Evolutionary conservation across 805 yeast genomes (phyloP), one percentile per base, ranked within the genome.

Genomic region (Clavispora vitiphila): DNA sequence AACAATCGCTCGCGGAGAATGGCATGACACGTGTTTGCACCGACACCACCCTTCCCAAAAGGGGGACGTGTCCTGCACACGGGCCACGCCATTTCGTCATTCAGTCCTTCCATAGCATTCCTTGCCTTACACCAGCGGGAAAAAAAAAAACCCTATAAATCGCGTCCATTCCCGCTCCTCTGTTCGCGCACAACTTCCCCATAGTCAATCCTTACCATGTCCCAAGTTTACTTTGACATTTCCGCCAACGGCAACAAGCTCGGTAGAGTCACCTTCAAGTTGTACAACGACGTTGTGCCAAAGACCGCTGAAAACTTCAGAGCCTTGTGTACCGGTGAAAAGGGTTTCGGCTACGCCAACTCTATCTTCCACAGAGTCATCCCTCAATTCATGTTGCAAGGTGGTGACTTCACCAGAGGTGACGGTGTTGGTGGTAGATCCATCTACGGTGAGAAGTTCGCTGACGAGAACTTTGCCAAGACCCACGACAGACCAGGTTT

Each of bases 361-460:
- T 86, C 95, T 38, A 74, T 81, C 53, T 90, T 91, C 93, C 97
- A 90, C 87, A 84, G 96, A 76, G 95, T 90, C 53, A 89, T 89
- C 61, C 96, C 96, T 53, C 81, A 85, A 67, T 90, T 90, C 77
- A 90, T 90, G 98, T 76, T 91, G 64, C 98, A 90, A 77, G 97
- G 77, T 58, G 75, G 97, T 56, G 97, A 89, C 61, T 68, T 67
- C 58, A 69, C 71, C 60, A 64, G 71, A 71, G 83, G 86, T 68
- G 83, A 86, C 70, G 97, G 98, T 57, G 83, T 86, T 57, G 98
- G 98, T 66, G 98, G 98, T 67, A 81, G 80, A 67, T 83, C 89
- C 42, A 84, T 84, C 70, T 84, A 85, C 70, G 91, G 91, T 55
- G 81, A 77, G 50, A 81, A 77, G 65, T 85, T 85, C 68, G 96